Evolutionary conservation across 768 basidiomycete genomes (phyloP).

Genomic region (Rhizopogon vulgaris): DNA sequence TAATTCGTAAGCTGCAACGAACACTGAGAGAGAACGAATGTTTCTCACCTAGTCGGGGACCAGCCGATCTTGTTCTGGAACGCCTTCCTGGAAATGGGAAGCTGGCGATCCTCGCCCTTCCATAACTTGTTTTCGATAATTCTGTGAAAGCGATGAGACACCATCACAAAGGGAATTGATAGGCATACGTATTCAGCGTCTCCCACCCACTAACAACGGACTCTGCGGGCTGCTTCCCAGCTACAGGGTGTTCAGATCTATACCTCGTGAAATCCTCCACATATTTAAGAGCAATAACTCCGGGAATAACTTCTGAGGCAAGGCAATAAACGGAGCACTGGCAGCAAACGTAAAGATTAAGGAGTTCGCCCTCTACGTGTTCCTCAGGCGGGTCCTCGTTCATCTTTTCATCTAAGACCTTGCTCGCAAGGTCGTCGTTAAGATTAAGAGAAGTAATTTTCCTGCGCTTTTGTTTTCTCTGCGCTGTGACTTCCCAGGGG

Average conservation of each 20-base stretch:
- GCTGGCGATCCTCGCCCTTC: slow-evolving; percentile 56
- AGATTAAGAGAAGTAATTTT: slow-evolving; percentile 39
- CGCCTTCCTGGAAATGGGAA: slow-evolving; percentile 45
- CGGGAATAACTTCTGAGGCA: slow-evolving; percentile 64
- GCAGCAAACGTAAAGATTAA: slow-evolving; percentile 81
- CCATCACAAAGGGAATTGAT: slow-evolving; percentile 1
- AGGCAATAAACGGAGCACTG: slow-evolving; percentile 75
- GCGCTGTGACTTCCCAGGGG: slow-evolving; percentile 52
- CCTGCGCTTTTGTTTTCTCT: slow-evolving; percentile 48
- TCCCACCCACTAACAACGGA: slow-evolving; percentile 56
- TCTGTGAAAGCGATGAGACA: slow-evolving; percentile 29
- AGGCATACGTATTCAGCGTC: slow-evolving; percentile 57
- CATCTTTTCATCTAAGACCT: slow-evolving; percentile 23
- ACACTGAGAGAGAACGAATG: neutral
- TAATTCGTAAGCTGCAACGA: slow-evolving; percentile 7
- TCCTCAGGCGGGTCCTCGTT: slow-evolving; percentile 31
- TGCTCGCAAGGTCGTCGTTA: slow-evolving; percentile 14
- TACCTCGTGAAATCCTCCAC: slow-evolving; percentile 61
- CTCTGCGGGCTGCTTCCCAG: slow-evolving; percentile 48
- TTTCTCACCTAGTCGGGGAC: slow-evolving; percentile 50
- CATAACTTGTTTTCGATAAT: slow-evolving; percentile 73
- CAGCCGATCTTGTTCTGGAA: slow-evolving; percentile 68
- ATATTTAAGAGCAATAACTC: slow-evolving; percentile 57
- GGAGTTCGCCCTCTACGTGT: slow-evolving; percentile 40
- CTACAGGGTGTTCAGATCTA: slow-evolving; percentile 50